Base-by-base conservation (phyloP, 768 basidiomycete species). In the Tephrocybe sp. region DNA sequence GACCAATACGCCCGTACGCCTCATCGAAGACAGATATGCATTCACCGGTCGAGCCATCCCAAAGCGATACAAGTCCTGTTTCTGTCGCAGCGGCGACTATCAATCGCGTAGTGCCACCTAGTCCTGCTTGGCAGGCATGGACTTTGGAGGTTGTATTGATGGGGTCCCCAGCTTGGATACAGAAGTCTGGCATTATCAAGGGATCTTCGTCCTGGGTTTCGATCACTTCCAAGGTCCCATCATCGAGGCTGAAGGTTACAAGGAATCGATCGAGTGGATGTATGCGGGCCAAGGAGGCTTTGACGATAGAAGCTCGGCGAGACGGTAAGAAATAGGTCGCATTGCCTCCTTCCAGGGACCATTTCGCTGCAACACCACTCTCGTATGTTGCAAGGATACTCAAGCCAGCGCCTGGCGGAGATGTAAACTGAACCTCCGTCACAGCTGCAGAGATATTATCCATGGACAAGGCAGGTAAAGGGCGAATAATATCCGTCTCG, bases 31-130 rank as follows among this genome's bases (percentile, higher is more conserved):
- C 70, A 45, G 75, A 69, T 33, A 91, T 76, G 51, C 83, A 82
- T 54, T 83, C 83, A 10, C 77, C 75, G 5, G 82, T 82, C n/a
- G 67, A 57, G 7, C 74, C 80, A 58, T 91, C 88, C 90, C 89
- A 92, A 11, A 92, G 57, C 0, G 90, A 87, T 18, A 91, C 72
- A 9, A 78, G 70, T 9, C 90, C 89, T 1, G 77, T 73, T 43
- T 82, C 77, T 2, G 88, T 85, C 15, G 80, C 79, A 11, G 78
- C 77, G 33, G 73, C 82, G 13, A 90, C 62, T 52, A 91, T 72
- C 13, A 82, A 62, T 16, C 76, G 77, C 12, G 66, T 65, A 39
- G 63, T 68, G 5, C 79, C 80, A 30, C 73, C 77, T 43, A 86
- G 60, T 45, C 79, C 75, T 41, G 78, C 63, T 39, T 66, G 65